Evolutionary conservation across 495 filamentous ascomycete genomes (phyloP).

Genomic region (Chlorociboria aeruginascens): DNA sequence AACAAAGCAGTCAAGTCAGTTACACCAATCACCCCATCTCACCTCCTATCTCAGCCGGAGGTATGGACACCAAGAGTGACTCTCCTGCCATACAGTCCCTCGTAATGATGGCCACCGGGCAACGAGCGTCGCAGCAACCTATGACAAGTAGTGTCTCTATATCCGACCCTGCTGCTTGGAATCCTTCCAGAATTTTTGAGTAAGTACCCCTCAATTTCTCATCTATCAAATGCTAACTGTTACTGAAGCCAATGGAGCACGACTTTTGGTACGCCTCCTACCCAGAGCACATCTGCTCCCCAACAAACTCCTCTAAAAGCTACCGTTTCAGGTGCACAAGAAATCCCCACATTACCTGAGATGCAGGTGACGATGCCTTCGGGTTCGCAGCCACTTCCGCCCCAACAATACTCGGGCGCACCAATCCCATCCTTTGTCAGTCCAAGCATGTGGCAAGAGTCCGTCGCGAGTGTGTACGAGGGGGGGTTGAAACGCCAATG

Average conservation of each 20-base stretch:
- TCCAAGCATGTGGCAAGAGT: conserved; percentile 93
- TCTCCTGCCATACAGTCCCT: conserved; percentile 68
- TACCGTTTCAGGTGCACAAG: conserved; percentile 36
- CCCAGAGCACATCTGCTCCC: conserved; percentile 21
- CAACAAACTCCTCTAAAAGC: conserved; percentile 19
- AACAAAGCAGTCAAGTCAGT: conserved; percentile 51
- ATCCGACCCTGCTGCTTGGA: conserved; percentile 68
- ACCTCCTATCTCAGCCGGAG: conserved; percentile 66
- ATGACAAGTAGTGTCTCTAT: conserved; percentile 42
- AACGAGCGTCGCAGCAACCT: conserved; percentile 30
- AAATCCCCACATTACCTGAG: conserved; percentile 38
- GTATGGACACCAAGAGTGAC: conserved; percentile 68
- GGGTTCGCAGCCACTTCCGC: conserved; percentile 39
- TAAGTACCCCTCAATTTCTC: conserved; percentile 35
- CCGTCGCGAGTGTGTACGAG: conserved; percentile 81
- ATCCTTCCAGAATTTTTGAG: conserved; percentile 89
- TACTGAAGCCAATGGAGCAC: conserved; percentile 71
- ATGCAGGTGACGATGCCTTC: conserved; percentile 23
- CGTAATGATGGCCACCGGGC: conserved; percentile 58
- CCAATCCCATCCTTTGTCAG: conserved; percentile 60
- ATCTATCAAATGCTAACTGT: conserved; percentile 20
- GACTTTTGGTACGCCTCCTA: conserved; percentile 63
- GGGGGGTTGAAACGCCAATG: conserved; percentile 66
- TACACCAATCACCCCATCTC: conserved; percentile 68
- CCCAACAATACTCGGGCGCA: conserved; percentile 41